phyloP scores from a whole-genome alignment of 352 stramenopile species.

The Phytophthora quininea region DNA sequence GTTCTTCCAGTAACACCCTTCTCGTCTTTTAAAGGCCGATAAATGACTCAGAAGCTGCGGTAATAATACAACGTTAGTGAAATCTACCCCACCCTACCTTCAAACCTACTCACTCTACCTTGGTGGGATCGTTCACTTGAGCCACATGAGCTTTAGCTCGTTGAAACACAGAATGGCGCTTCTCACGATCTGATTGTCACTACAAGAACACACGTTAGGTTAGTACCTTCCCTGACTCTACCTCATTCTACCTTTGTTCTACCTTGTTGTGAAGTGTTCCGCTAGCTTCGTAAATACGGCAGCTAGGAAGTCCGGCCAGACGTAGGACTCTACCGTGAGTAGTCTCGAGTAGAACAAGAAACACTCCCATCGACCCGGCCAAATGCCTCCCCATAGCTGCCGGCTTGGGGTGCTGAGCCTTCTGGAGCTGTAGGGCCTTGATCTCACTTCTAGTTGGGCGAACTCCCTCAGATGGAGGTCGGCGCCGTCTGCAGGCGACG shows the following conservation, averaged over 20 bases:
- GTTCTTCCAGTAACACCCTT: slow-evolving; percentile 23
- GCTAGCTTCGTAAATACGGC: slow-evolving; percentile 58
- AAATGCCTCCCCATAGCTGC: slow-evolving; percentile 16
- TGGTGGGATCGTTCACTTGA: slow-evolving; percentile 54
- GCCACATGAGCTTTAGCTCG: slow-evolving; percentile 41
- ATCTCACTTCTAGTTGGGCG: slow-evolving; percentile 61
- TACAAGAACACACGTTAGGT: slow-evolving; percentile 7
- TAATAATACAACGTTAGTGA: slow-evolving; percentile 3
- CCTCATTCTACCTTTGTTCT: slow-evolving; percentile 13
- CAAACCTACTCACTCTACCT: slow-evolving; percentile 30
- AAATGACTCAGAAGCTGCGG: slow-evolving; percentile 35
- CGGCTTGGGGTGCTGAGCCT: slow-evolving; percentile 12
- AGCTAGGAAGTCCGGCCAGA: slow-evolving; percentile 69
- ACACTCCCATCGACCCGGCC: slow-evolving; percentile 47
- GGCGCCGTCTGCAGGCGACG: slow-evolving; percentile 8
- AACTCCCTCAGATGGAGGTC: slow-evolving; percentile 66
- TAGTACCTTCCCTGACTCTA: background rate
- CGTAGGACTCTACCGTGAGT: slow-evolving; percentile 60
- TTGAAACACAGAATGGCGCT: slow-evolving; percentile 55
- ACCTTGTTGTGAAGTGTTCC: slow-evolving; percentile 60
- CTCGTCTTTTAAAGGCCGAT: slow-evolving; percentile 17
- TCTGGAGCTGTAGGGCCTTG: slow-evolving; percentile 55
- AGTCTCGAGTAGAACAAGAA: slow-evolving; percentile 60
- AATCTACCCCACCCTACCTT: background rate
- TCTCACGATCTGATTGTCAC: slow-evolving; percentile 42